Percentiles rank a stretch among this genome's conserved stretches.
Evolutionary conservation across 164 flowering plant genomes (phyloP).

Genomic region (Dillenia suffruticosa): DNA sequence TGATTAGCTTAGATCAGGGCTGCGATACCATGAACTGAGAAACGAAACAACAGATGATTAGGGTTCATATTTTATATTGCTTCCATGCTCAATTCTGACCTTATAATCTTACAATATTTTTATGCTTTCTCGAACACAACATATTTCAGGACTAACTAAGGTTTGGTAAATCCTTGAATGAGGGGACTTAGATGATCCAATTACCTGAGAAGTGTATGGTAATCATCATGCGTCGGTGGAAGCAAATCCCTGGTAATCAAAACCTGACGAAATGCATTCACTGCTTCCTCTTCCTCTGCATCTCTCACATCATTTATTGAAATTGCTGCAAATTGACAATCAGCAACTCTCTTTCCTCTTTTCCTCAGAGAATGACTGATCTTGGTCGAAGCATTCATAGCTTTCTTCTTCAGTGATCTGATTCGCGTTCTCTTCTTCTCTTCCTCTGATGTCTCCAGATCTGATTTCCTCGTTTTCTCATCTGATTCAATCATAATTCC

Average conservation of each 20-base stretch:
- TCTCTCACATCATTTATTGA: slow-evolving; percentile 65
- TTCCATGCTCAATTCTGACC: no score
- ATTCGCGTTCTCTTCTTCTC: slow-evolving; percentile 44
- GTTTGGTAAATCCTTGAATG: no score
- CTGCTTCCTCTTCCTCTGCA: slow-evolving; percentile 65
- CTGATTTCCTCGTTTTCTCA: slow-evolving; percentile 32
- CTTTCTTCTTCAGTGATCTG: slow-evolving; percentile 65
- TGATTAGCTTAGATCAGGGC: no score
- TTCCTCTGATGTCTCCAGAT: slow-evolving; percentile 49
- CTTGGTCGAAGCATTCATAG: slow-evolving; percentile 56
- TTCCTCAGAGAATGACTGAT: slow-evolving; percentile 46
- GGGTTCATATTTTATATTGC: no score
- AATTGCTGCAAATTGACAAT: slow-evolving; percentile 36
- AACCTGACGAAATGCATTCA: slow-evolving; percentile 49
- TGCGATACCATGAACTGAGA: no score
- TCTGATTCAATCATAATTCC: slow-evolving; percentile 27
- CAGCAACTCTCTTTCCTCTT: slow-evolving; percentile 47
- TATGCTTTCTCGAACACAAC: no score
- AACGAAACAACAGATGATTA: no score
- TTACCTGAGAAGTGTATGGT: slow-evolving; percentile 77
- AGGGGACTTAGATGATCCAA: background rate
- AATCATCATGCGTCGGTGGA: slow-evolving; percentile 66
- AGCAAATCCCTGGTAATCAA: slow-evolving; percentile 57
- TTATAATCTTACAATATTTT: no score
- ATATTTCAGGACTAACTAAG: no score